Evolutionary conservation across 1,284 basidiomycete genomes (phyloP), one percentile per base, ranked within the genome.

Genomic region (Malassezia vespertilionis): DNA sequence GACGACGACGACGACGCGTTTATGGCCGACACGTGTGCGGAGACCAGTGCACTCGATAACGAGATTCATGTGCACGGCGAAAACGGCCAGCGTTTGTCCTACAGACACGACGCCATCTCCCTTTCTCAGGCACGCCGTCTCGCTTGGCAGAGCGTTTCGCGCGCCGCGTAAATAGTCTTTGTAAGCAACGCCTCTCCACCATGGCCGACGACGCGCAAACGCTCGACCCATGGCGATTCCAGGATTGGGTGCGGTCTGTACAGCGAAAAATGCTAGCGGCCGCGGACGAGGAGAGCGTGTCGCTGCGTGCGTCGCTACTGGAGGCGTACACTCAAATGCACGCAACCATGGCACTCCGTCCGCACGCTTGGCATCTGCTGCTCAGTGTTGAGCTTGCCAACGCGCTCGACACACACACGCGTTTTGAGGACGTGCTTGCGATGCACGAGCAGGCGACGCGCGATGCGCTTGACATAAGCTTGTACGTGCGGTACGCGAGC

Each of bases 21-120:
- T 9, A 52, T 39, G 12, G 54, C 49, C 12, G 49, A 53, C 18
- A 53, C 52, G 11, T 22, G 23, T 4, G 43, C 50, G 24, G 53
- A 52, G 0, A 52, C 48, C 23, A 52, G 49, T 17, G 40, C 44
- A 0, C 54, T 45, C n/a, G 40, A 39, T n/a, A 46, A 46, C 22
- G 61, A 63, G 14, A 46, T 67, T 12, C 51, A 58, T 14, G 58
- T 68, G 15, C 54, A 58, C 27, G 67, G 67, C 18, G 67, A 68
- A 23, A 59, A 70, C 40, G 67, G 67, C 1, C 63, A 65, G 45
- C 56, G 44, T 8, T 46, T 70, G 27, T 56, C 59, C 9, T 61
- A 57, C 44, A 42, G 59, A n/a, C 60, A 67, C 40, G 67, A 64
- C 9, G 57, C 59, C 12, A 70, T 70, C 42, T 57, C 55, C 23